Conservation (phyloP, 1,284 basidiomycete species). For the Fomitopsis pinicola region DNA sequence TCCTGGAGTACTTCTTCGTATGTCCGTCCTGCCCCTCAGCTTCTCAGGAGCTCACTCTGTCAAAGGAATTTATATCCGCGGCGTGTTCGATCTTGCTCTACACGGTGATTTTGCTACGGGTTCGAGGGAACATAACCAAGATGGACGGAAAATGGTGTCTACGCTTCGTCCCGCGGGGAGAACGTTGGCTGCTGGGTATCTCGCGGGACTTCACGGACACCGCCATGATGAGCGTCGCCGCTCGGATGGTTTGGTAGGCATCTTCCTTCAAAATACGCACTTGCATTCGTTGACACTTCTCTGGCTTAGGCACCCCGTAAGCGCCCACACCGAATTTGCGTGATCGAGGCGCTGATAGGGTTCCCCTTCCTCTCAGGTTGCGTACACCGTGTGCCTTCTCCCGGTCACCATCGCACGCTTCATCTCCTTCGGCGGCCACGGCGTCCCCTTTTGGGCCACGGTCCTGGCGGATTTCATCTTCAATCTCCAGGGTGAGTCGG, state of each 20-base stretch:
- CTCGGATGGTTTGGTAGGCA: slow-evolving; percentile 31
- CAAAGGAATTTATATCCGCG: slow-evolving; percentile 33
- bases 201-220: slow-evolving; percentile 33
- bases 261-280: not conserved
- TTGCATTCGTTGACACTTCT: not conserved
- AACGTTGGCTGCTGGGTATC: slow-evolving; percentile 33
- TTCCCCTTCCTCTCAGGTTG: slow-evolving; percentile 19
- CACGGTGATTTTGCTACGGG: slow-evolving; percentile 31
- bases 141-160: slow-evolving; percentile 29
- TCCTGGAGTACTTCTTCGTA: slow-evolving; percentile 46
- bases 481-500: slow-evolving; percentile 31
- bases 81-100: slow-evolving; percentile 33
- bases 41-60: not conserved
- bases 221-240: slow-evolving; percentile 29
- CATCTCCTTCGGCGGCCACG: slow-evolving; percentile 25
- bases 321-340: not conserved
- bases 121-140: slow-evolving; percentile 34
- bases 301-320: slow-evolving; percentile 16
- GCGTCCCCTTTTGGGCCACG: slow-evolving; percentile 27
- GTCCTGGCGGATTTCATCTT: slow-evolving; percentile 33
- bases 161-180: slow-evolving; percentile 28
- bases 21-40: not conserved
- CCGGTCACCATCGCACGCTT: slow-evolving; percentile 36
- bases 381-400: slow-evolving; percentile 32
- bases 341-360: not conserved